Evolutionary conservation across 139 green algal species (phyloP), one percentile per base, ranked within the genome.

Genomic region (Chlamydomonas asymmetrica): DNA sequence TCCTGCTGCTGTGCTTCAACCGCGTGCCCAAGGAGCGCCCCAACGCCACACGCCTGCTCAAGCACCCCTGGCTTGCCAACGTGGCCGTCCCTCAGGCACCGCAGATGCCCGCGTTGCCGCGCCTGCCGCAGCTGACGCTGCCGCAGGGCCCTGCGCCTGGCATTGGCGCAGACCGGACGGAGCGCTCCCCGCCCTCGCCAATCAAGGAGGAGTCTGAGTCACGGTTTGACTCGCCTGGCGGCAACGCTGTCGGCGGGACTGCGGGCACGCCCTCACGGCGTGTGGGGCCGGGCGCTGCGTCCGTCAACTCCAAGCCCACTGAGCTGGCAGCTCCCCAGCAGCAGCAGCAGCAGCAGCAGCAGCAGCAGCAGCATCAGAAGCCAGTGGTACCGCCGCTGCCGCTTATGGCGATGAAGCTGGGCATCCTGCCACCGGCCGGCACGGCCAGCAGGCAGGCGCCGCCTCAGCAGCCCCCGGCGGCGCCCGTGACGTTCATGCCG

Each of bases 1-100:
- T 99, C 78, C 78, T 99, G 57, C 85, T 90, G 60, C 83, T 93
- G 16, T 99, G 96, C 84, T 98, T 99, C 84, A 93, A 97, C 81
- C 86, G 90, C 38, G 73, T 87, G 29, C 81, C 81, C 81, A 67
- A 84, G 80, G 78, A 91, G 32, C 84, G 92, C 13, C 89, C 92
- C 13, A 90, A 88, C 62, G 91, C 91, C 34, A 84, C 86, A 4
- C 82, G 82, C 4, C 88, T 97, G 63, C 80, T 96, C 66, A 68
- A 80, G 67, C 92, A 97, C 85, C 88, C 91, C 4, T 97, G 94
- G 82, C 45, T 97, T 60, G 76, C 69, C 35, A 50, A 71, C 66
- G 75, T 78, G 27, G 23, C 41, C 6, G 71, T 77, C 29, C 71
- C 71, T n/a, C 63, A 39, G 27, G 35, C 72, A 31, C 23, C 65